Percentiles rank a stretch among this genome's conserved stretches.
These are phyloP conservation scores for Collybiopsis confluens DNA, from an alignment of 768 basidiomycete species.

Conservation along the genomic window DNA sequence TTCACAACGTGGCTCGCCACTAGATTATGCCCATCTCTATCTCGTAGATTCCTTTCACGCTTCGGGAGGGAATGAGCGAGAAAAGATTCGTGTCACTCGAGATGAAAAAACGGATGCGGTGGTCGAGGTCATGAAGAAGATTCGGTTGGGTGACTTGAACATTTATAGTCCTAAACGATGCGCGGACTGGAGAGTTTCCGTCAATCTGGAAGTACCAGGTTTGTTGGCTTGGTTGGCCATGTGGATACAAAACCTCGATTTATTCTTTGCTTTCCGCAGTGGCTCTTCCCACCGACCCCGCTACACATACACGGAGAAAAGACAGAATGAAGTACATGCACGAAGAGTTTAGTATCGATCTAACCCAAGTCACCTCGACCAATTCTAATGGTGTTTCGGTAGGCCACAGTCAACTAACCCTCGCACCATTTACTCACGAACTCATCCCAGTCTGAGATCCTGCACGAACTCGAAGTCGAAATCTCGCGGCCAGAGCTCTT, in stretches of 20 bases:
- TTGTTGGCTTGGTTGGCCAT: conserved; percentile 22
- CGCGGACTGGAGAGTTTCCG: conserved; percentile 92
- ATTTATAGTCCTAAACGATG: conserved; percentile 75
- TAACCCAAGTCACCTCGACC: conserved; percentile 82
- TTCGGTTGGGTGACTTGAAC: conserved; percentile 83
- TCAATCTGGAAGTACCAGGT: conserved; percentile 90
- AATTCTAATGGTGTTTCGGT: conserved; percentile 43
- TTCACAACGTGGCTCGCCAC: conserved; percentile 43
- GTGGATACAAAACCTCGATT: background rate
- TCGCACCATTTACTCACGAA: background rate
- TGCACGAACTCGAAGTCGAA: conserved; percentile 92
- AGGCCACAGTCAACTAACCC: conserved; percentile 21
- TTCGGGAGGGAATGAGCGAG: conserved; percentile 30
- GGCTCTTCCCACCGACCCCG: conserved; percentile 59
- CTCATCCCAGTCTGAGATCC: conserved; percentile 44
- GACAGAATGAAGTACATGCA: conserved; percentile 92
- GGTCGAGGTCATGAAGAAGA: conserved; percentile 70
- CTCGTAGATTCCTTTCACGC: conserved; percentile 79
- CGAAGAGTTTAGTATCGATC: conserved; percentile 88
- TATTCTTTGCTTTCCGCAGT: conserved; percentile 37
- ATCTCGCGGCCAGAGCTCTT: conserved; percentile 68
- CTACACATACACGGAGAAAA: conserved; percentile 67
- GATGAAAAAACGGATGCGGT: conserved; percentile 70
- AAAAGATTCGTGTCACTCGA: conserved; percentile 80
- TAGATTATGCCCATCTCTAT: conserved; percentile 73